Conservation (phyloP, 345 rosid genomes). For the Brassica rapa region DNA sequence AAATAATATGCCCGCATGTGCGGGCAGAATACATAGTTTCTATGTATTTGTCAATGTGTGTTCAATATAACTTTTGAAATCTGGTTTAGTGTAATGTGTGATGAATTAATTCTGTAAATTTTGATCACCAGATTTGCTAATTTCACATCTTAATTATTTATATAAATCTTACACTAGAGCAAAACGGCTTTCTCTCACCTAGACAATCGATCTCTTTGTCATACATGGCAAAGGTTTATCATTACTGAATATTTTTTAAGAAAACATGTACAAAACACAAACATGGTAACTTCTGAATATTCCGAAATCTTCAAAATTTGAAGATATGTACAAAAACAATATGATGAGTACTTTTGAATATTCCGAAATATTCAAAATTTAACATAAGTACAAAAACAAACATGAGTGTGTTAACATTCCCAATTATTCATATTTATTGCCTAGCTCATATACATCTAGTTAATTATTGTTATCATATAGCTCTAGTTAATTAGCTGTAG, state of each 20-base stretch:
- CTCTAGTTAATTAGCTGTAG: neutral
- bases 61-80: neutral
- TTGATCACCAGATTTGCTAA: neutral
- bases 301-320: neutral
- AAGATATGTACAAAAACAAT: neutral
- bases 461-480: neutral
- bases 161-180: neutral
- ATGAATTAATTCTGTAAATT: neutral
- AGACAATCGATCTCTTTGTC: neutral
- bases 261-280: neutral
- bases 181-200: neutral
- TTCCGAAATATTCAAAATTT: neutral
- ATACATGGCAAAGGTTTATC: neutral
- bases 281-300: neutral
- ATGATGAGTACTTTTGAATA: neutral
- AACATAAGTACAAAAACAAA: neutral
- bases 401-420: neutral
- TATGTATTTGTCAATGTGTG: neutral
- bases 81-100: neutral
- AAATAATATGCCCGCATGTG: too few relatives aligned
- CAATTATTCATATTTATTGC: neutral
- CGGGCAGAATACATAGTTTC: too few relatives aligned
- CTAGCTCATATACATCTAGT: neutral
- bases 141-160: neutral
- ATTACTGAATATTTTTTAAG: neutral